Conservation (phyloP, 257 asterid species). For the Dorcoceras hygrometricum region DNA sequence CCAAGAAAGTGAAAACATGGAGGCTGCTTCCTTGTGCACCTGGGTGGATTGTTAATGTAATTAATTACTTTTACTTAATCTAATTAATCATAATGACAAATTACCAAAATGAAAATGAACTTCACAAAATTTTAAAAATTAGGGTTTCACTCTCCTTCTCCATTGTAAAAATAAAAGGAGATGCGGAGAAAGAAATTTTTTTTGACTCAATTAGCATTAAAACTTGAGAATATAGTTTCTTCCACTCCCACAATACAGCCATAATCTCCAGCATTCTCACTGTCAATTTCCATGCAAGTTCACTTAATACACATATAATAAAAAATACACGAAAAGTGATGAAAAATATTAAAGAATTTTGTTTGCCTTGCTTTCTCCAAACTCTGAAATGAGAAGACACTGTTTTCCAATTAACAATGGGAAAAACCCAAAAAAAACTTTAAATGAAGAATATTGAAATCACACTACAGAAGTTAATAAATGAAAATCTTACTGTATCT, state of each 20-base stretch:
- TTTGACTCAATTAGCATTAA: not conserved
- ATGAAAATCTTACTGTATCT: slow-evolving; percentile 53
- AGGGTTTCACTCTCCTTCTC: not conserved
- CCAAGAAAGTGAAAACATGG: slow-evolving; percentile 55
- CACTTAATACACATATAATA: not conserved
- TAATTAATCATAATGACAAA: not conserved
- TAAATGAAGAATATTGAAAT: not conserved
- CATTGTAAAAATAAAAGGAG: no score
- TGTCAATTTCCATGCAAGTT: not conserved
- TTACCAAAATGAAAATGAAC: not conserved
- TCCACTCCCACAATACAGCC: not conserved
- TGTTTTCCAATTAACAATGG: not conserved
- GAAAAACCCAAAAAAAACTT: not conserved
- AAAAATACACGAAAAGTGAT: no score
- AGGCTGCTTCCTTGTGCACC: slow-evolving; percentile 16
- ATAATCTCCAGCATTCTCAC: not conserved
- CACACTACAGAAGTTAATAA: not conserved
- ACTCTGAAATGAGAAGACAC: not conserved
- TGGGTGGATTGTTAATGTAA: not conserved
- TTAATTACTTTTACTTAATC: not conserved
- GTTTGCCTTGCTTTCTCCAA: not conserved
- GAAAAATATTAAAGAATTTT: no score
- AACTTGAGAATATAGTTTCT: not conserved
- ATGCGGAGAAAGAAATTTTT: not conserved
- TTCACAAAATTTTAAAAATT: no score